Base-by-base conservation (phyloP, 495 filamentous ascomycete species). In the Trichoderma reesei region DNA sequence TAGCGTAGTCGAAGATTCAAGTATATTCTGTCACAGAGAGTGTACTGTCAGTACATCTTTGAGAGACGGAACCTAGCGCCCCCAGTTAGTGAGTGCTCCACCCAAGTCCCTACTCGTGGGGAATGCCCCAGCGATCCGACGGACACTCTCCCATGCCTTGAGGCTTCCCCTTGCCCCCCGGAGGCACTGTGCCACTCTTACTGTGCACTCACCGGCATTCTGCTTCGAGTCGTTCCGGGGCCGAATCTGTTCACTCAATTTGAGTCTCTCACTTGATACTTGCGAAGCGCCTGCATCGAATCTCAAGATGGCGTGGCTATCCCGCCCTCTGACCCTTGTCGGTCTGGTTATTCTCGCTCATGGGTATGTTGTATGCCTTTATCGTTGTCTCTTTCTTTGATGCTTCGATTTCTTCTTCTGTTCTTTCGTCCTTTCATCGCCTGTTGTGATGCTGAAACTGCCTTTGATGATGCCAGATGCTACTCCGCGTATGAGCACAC, bases 401-500 rank as follows among this genome's bases (percentile, higher is more conserved):
- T 26, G 26, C 26, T 26, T 26, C 26, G 26, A 26, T 26, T 26
- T 26, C 26, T 26, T 26, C 26, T 34, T 56, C 51, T 56, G 10
- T 10, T 10, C 11, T 31, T 88, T 33, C 48, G 60, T 46, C 36
- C 65, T 18, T 41, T 56, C 36, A 62, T 11, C 46, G 41, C 41
- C 46, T 34, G 46, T 18, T 51, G 44, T 60, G 61, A 31, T 2
- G 26, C 26, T 54, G 6, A 54, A 62, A 33, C 61, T 60, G 36
- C 42, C 10, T 13, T 37, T 9, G 39, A 62, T 61, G 44, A 13
- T 67, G 54, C 59, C 65, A 93, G 90, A 60, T 90, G 88, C 72
- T 95, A 92, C 75, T 95, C 90, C 62, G 89, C 90, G 46, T 87
- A 92, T 67, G 90, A 95, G 75, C 88, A 92, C 73, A 86, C 89